Evolutionary conservation across 2,329 filamentous ascomycete genomes (phyloP).

Genomic region (Sporothrix sp.): DNA sequence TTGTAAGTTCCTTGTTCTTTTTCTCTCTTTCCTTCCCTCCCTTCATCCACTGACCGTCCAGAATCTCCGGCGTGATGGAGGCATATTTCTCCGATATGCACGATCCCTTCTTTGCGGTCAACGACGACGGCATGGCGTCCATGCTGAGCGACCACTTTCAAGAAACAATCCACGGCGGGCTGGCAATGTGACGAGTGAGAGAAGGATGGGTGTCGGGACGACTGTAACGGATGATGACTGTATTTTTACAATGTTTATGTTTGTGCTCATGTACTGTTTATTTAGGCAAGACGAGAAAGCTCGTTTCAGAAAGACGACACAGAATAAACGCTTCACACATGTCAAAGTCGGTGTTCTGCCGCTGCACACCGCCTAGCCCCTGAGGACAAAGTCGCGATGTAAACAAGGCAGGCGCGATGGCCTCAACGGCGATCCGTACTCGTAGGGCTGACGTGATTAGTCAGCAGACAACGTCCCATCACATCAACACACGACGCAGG

Average conservation of each 20-base stretch:
- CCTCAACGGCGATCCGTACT: no score
- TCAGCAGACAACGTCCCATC: no score
- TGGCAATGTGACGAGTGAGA: neutral
- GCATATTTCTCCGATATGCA: constrained; percentile 18
- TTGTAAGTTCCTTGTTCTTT: constrained; percentile 7
- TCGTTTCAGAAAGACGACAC: no score
- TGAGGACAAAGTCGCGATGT: no score
- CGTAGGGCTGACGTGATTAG: no score
- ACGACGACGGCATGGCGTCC: constrained; percentile 6
- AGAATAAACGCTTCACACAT: neutral
- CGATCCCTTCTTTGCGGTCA: constrained; percentile 15
- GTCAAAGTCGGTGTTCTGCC: no score
- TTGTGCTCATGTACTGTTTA: neutral
- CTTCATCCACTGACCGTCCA: neutral
- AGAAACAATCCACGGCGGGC: constrained; percentile 3
- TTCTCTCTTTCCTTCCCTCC: neutral
- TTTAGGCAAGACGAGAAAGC: no score
- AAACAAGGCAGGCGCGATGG: no score
- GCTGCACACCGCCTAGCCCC: no score
- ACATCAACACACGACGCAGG: no score
- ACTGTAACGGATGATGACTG: neutral
- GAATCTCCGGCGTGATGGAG: constrained; percentile 18
- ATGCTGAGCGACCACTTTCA: constrained; percentile 12
- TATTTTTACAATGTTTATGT: neutral
- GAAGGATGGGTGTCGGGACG: no score